Evolutionary conservation across 1,284 basidiomycete species (phyloP).

Genomic region (Ceratobasidium sp.): DNA sequence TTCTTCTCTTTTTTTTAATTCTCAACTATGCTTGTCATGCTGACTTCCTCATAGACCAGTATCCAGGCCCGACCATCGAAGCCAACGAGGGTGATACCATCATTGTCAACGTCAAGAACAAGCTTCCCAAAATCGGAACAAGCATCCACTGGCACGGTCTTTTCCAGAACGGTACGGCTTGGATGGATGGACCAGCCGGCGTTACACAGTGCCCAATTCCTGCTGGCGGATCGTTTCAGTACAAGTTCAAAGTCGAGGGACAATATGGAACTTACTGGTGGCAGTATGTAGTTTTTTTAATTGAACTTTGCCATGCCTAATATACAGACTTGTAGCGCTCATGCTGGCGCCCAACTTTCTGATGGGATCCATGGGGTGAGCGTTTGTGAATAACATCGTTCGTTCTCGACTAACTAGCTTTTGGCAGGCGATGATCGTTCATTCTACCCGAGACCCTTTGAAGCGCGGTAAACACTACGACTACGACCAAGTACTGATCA

Average conservation of each 20-base stretch:
- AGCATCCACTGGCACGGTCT: conserved; percentile 65
- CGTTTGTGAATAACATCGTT: too few relatives aligned
- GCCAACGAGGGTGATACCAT: conserved; percentile 64
- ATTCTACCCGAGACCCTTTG: conserved; percentile 55
- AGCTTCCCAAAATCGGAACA: conserved; percentile 57
- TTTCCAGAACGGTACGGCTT: conserved; percentile 60
- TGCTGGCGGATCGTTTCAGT: conserved; percentile 62
- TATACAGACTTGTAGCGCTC: conserved; percentile 11
- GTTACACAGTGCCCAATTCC: conserved; percentile 69
- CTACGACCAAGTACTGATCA: conserved; percentile 57
- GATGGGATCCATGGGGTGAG: conserved; percentile 52
- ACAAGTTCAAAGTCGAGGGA: conserved; percentile 59
- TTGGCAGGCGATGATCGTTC: conserved; percentile 58
- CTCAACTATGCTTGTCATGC: background rate
- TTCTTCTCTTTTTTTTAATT: background rate
- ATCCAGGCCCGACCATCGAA: conserved; percentile 65
- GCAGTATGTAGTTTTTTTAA: conserved; percentile 54
- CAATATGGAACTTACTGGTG: conserved; percentile 58
- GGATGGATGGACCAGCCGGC: conserved; percentile 63
- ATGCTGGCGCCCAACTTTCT: conserved; percentile 37
- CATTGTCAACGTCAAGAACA: conserved; percentile 62
- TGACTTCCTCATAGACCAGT: conserved; percentile 54
- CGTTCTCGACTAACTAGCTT: too few relatives aligned
- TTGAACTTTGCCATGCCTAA: background rate
- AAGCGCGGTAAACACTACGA: conserved; percentile 56